Conservation (phyloP, 345 rosid species). For the Arabis hirsuta region DNA sequence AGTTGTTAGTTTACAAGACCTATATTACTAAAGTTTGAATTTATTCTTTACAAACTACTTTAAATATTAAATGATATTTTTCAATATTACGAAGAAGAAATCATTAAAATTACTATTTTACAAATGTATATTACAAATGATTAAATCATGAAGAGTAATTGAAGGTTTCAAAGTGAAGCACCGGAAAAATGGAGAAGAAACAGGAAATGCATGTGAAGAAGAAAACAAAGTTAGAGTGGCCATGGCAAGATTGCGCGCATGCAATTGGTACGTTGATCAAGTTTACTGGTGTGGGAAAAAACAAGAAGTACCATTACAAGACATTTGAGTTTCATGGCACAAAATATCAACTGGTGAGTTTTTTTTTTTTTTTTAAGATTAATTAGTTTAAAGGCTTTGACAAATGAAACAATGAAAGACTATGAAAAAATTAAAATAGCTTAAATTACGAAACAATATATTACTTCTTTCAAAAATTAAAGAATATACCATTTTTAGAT, state of each 20-base stretch:
- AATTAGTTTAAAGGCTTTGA: neutral
- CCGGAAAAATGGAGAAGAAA: neutral
- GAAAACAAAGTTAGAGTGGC: neutral
- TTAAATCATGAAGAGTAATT: neutral
- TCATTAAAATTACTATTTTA: too few relatives aligned
- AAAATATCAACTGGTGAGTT: constrained; percentile 23
- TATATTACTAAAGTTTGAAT: too few relatives aligned
- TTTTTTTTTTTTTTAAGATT: neutral
- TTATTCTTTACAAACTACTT: too few relatives aligned
- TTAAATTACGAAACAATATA: too few relatives aligned
- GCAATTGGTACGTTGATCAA: neutral
- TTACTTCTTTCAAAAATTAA: too few relatives aligned
- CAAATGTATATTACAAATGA: too few relatives aligned
- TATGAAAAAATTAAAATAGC: too few relatives aligned
- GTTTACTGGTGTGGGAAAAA: constrained; percentile 7
- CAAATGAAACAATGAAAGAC: neutral
- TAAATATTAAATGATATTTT: too few relatives aligned
- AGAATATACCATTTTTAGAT: too few relatives aligned
- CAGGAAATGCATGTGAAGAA: neutral
- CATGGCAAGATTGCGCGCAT: neutral
- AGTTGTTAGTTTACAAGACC: too few relatives aligned
- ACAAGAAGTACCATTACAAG: neutral
- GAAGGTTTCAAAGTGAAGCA: constrained; percentile 14
- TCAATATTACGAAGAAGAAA: too few relatives aligned
- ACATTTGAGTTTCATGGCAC: neutral